Percentiles rank a stretch among this genome's conserved stretches.
Conservation (phyloP, 768 basidiomycete genomes). For the Boletellus ananas region DNA sequence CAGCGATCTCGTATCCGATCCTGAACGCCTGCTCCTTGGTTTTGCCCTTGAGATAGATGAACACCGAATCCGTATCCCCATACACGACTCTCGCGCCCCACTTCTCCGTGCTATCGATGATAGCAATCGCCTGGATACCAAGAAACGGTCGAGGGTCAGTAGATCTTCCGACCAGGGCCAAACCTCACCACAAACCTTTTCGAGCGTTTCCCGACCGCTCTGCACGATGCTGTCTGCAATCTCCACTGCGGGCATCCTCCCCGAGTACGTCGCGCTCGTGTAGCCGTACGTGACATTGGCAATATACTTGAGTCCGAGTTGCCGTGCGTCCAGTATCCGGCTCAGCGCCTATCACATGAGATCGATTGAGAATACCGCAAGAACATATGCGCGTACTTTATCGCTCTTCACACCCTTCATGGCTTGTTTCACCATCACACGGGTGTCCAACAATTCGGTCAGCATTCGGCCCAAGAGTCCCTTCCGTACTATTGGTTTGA, state of each 20-base stretch:
- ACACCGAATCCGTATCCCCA: constrained; percentile 96
- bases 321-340: constrained; percentile 82
- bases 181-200: constrained; percentile 56
- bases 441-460: constrained; percentile 84
- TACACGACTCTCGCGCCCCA: constrained; percentile 96
- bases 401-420: constrained; percentile 80
- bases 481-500: constrained; percentile 77
- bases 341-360: constrained; percentile 54
- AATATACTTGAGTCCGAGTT: constrained; percentile 91
- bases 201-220: constrained; percentile 90
- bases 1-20: constrained; percentile 91
- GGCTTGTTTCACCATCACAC: constrained; percentile 97
- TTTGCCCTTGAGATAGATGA: constrained; percentile 84
- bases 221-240: constrained; percentile 98
- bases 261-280: constrained; percentile 90
- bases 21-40: constrained; percentile 92
- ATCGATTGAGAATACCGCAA: not conserved
- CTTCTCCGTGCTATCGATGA: constrained; percentile 70
- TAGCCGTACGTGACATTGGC: constrained; percentile 96
- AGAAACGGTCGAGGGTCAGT: not conserved
- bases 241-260: constrained; percentile 97
- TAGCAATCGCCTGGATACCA: constrained; percentile 63
- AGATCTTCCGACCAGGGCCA: too few species aligned
- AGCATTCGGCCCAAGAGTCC: constrained; percentile 91
- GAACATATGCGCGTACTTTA: constrained; percentile 49